phyloP scores from a whole-genome alignment of 345 rosid species.

The Brassica cretica region DNA sequence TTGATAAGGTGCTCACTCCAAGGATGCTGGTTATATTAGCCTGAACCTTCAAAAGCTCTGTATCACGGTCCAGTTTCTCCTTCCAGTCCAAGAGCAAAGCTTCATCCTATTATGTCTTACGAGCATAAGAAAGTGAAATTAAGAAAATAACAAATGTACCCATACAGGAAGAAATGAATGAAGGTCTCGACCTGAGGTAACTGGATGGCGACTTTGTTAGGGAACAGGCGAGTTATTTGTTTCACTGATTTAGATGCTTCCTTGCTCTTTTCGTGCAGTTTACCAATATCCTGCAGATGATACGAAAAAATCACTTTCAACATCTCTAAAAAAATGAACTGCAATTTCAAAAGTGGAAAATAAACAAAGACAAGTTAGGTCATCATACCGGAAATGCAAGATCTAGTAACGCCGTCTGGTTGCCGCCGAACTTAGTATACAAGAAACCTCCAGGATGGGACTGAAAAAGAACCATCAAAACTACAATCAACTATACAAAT shows the following conservation, averaged over 20 bases:
- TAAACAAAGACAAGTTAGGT: not conserved
- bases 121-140: conserved; percentile 30
- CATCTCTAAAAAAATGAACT: conserved; percentile 7
- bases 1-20: conserved; percentile 54
- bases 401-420: conserved; percentile 87
- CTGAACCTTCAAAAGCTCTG: conserved; percentile 80
- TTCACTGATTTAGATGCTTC: conserved; percentile 89
- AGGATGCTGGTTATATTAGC: conserved; percentile 70
- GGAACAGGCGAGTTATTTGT: conserved; percentile 86
- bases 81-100: conserved; percentile 91
- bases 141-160: not conserved
- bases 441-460: conserved; percentile 91
- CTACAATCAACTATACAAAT: conserved; percentile 1
- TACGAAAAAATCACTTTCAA: not conserved
- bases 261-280: conserved; percentile 84
- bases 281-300: conserved; percentile 77
- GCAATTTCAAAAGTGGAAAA: too few relatives aligned
- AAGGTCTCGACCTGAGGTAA: conserved; percentile 76
- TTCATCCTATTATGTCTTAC: conserved; percentile 64
- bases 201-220: conserved; percentile 95
- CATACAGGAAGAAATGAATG: not conserved
- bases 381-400: conserved; percentile 86
- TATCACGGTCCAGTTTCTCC: conserved; percentile 89
- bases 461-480: conserved; percentile 47
- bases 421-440: conserved; percentile 92